Evolutionary conservation across 192 early-diverging fungal genomes (phyloP), one percentile per base, ranked within the genome.

Genomic region (Chytriomyces sp.): DNA sequence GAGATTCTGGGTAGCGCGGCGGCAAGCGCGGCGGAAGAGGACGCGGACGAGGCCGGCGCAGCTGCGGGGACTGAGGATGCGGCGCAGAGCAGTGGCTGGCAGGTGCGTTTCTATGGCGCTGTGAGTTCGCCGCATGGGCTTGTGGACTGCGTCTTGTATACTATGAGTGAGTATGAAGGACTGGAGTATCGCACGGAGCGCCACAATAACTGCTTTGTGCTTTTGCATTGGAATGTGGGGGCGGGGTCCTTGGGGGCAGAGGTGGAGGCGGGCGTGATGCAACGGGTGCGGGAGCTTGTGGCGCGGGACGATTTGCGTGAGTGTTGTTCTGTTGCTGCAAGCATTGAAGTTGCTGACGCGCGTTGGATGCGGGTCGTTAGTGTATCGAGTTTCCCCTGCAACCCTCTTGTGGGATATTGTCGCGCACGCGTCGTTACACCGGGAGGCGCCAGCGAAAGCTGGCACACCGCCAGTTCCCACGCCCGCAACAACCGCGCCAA

Each of bases 171-270:
- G 14, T 26, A 22, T 38, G 66, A 68, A 68, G 66, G 66, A 17
- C 28, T 68, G 49, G 49, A 40, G 34, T 68, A 68, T 39, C 54
- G 34, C 14, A 68, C 66, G 2, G 66, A 52, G 14, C 53, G 56
- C 22, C n/a, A 49, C 25, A 55, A 68, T 33, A 53, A 32, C 0
- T 68, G 66, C 33, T 19, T 26, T 4, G 30, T 68, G 6, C 30
- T 56, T 28, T 32, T 68, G 26, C 66, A 68, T 52, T 68, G 66
- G 66, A 68, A 68, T 19, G n/a, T n/a, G n/a, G n/a, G n/a, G n/a
- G n/a, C n/a, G n/a, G n/a, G n/a, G n/a, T n/a, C n/a, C n/a, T n/a
- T n/a, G n/a, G n/a, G n/a, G n/a, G n/a, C n/a, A 52, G 2, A 66
- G 8, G 52, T 68, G 6, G 66, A 56, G 56, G 52, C 53, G 28